phyloP scores from a whole-genome alignment of 805 yeast genomes.

The Saccharomycopsis javanensis region DNA sequence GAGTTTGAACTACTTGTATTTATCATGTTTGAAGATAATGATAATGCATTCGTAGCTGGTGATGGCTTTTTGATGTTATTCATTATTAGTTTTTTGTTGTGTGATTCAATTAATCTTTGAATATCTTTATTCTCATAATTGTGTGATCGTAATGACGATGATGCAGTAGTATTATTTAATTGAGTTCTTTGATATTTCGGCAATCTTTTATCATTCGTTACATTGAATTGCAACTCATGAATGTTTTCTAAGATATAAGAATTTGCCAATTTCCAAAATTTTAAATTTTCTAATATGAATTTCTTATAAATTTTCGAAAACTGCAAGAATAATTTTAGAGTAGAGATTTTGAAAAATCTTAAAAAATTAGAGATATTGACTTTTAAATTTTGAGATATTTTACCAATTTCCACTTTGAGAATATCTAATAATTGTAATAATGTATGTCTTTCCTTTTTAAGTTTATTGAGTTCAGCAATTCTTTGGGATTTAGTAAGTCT shows the following conservation, averaged over 20 bases:
- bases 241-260: conserved; percentile 13
- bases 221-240: conserved; percentile 16
- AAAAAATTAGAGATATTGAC: conserved; percentile 25
- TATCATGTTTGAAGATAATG: conserved; percentile 7
- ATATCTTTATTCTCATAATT: background rate
- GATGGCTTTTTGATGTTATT: background rate
- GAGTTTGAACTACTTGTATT: conserved; percentile 10
- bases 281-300: conserved; percentile 26
- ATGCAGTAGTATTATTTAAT: conserved; percentile 2
- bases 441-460: conserved; percentile 30
- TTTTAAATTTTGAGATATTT: conserved; percentile 28
- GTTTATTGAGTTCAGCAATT: conserved; percentile 28
- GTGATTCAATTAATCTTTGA: background rate
- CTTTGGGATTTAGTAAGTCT: conserved; percentile 29
- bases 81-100: background rate
- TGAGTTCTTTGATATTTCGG: conserved; percentile 18
- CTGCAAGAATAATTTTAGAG: conserved; percentile 25
- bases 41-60: conserved; percentile 10
- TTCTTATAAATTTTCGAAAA: conserved; percentile 28
- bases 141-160: background rate
- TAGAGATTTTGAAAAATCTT: conserved; percentile 24
- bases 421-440: conserved; percentile 32
- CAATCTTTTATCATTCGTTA: conserved; percentile 15
- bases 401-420: conserved; percentile 29
- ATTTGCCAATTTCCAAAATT: conserved; percentile 15